Evolutionary conservation across 768 basidiomycete species (phyloP).

Genomic region (Hericium erinaceus): DNA sequence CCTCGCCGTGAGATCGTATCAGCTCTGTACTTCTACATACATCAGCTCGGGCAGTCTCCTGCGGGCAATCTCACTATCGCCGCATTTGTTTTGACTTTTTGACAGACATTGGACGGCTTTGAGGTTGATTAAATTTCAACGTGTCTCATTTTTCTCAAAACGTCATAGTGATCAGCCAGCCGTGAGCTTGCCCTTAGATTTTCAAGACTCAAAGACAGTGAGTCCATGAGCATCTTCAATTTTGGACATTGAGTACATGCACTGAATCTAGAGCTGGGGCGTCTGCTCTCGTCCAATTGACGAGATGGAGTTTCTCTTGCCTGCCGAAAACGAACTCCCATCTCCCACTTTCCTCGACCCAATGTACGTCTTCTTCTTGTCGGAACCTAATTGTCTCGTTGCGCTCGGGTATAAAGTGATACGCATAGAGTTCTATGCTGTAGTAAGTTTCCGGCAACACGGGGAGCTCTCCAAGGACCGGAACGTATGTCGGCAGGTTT

Average conservation of each 20-base stretch:
- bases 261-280: too few relatives aligned
- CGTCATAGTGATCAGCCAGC: too few relatives aligned
- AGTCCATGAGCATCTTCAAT: too few relatives aligned
- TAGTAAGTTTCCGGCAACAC: conserved; percentile 43
- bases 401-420: conserved; percentile 39
- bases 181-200: too few relatives aligned
- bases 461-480: conserved; percentile 37
- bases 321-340: conserved; percentile 44
- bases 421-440: conserved; percentile 43
- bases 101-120: too few relatives aligned
- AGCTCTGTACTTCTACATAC: neutral
- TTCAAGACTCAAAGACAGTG: too few relatives aligned
- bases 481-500: conserved; percentile 35
- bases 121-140: too few relatives aligned
- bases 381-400: conserved; percentile 37
- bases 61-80: too few relatives aligned
- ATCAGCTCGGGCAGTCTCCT: too few relatives aligned
- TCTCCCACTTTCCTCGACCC: conserved; percentile 26
- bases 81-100: too few relatives aligned
- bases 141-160: too few relatives aligned
- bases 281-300: conserved; percentile 18
- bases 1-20: neutral
- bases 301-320: conserved; percentile 38
- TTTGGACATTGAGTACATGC: too few relatives aligned
- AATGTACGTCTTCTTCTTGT: conserved; percentile 36